Percentiles rank a stretch among this genome's conserved stretches.
phyloP scores from a whole-genome alignment of 305 asterid genomes.

The Rubia tinctorum region DNA sequence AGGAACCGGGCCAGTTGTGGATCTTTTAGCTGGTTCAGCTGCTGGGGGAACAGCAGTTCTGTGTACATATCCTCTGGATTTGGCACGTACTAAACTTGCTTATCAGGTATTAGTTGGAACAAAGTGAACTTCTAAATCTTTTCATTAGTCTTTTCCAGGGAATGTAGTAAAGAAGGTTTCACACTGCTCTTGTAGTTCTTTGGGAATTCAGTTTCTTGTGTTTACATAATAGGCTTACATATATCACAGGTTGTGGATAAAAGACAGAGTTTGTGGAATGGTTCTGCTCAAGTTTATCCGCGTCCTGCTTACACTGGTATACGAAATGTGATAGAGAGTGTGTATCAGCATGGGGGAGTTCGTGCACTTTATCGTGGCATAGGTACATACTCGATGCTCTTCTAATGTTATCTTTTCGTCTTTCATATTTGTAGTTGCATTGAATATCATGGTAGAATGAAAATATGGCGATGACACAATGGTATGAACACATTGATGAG shows the following conservation, averaged over 20 bases:
- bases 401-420: slow-evolving; percentile 7
- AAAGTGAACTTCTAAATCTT: neutral
- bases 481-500: too few relatives aligned
- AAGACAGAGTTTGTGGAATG: slow-evolving; percentile 36
- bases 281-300: slow-evolving; percentile 32
- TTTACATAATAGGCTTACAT: neutral
- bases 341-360: slow-evolving; percentile 77
- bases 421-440: neutral
- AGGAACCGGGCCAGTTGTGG: slow-evolving; percentile 92
- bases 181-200: neutral
- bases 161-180: neutral
- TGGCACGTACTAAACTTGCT: slow-evolving; percentile 97
- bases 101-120: slow-evolving; percentile 65
- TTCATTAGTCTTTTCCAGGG: neutral
- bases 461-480: neutral
- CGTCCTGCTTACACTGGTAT: slow-evolving; percentile 70
- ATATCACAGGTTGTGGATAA: slow-evolving; percentile 54
- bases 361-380: slow-evolving; percentile 90
- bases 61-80: slow-evolving; percentile 96
- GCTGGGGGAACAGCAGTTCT: slow-evolving; percentile 99
- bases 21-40: slow-evolving; percentile 94
- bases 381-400: slow-evolving; percentile 41
- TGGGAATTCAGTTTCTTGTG: neutral
- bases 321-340: slow-evolving; percentile 63
- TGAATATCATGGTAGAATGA: neutral